Base-by-base conservation (phyloP, 257 asterid genomes). In the Vinca minor region DNA sequence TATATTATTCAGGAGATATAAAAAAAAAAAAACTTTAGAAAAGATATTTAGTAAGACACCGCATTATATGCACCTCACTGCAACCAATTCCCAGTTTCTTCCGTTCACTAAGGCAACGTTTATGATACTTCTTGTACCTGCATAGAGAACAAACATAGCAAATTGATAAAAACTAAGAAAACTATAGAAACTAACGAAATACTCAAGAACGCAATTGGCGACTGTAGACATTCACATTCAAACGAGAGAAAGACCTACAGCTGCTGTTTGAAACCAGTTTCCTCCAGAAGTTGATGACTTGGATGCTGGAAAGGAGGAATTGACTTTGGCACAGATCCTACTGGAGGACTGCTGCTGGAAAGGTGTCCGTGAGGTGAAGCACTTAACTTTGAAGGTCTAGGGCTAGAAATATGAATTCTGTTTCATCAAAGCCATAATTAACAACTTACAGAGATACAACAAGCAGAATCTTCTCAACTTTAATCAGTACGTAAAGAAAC, bases 191-290 rank as follows among this genome's bases (percentile, higher is more conserved):
- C 8, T 39, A 59, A 48, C 46, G n/a, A 64, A 47, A 14, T 42
- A 41, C 65, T 3, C 8, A 17, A 1, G 60, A 11, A 17, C 46
- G 64, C 36, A 31, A 42, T 41, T 31, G 10, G 26, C 47, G n/a
- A 28, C 68, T 13, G 32, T 8, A 38, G 4, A 32, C 53, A 38
- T 8, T 36, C 61, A 36, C 25, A 49, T 36, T 65, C 45, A 41
- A 20, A 36, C 42, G 14, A 38, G 23, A 14, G 8, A 32, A 20
- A 47, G 62, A 66, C 98, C 85, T 86, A 92, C 98, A 76, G 65
- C 76, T 87, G 98, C 67, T 89, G 98, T 69, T 81, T 83, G 85
- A 92, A 92, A 56, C 97, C 98, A 82, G 87, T 87, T 81, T 89
- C 97, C 73, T 85, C 87, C 5, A 89, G 79, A 69, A 89, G 97